Conservation (phyloP, 2,329 filamentous ascomycete species). For the Calonectria fujianensis region DNA sequence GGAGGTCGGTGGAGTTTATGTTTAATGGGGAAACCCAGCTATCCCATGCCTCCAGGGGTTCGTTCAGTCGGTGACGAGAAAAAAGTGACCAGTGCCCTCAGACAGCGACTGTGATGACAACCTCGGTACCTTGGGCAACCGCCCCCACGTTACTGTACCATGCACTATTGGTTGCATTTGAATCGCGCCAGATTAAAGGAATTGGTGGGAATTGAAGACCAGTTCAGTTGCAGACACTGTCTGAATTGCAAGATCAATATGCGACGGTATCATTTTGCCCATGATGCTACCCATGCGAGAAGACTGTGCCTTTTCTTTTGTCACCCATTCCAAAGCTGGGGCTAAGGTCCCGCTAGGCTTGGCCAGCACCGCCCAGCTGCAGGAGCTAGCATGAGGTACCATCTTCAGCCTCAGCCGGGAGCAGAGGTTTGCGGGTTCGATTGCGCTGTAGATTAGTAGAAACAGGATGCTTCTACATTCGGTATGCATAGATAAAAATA, state of each 20-base stretch:
- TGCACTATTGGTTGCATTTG: background rate
- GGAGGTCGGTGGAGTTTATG: constrained; percentile 17
- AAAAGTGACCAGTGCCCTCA: background rate
- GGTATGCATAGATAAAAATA: background rate
- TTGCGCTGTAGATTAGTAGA: background rate
- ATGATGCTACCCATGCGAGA: background rate
- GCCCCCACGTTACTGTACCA: background rate
- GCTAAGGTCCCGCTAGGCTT: background rate
- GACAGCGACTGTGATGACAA: background rate
- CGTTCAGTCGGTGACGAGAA: background rate
- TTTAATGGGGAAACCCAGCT: constrained; percentile 11
- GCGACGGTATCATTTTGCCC: background rate
- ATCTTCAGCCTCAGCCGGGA: background rate
- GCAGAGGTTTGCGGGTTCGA: background rate
- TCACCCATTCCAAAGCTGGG: background rate
- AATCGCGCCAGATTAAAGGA: background rate
- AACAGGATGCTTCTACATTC: background rate
- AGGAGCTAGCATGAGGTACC: constrained; percentile 5
- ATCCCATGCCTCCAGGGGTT: constrained; percentile 9
- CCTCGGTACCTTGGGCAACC: background rate
- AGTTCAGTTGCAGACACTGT: background rate
- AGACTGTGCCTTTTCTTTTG: background rate
- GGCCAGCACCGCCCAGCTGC: background rate
- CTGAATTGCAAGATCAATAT: background rate
- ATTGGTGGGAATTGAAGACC: background rate